phyloP scores from a whole-genome alignment of 1,284 basidiomycete genomes.

The Ustilago curta region DNA sequence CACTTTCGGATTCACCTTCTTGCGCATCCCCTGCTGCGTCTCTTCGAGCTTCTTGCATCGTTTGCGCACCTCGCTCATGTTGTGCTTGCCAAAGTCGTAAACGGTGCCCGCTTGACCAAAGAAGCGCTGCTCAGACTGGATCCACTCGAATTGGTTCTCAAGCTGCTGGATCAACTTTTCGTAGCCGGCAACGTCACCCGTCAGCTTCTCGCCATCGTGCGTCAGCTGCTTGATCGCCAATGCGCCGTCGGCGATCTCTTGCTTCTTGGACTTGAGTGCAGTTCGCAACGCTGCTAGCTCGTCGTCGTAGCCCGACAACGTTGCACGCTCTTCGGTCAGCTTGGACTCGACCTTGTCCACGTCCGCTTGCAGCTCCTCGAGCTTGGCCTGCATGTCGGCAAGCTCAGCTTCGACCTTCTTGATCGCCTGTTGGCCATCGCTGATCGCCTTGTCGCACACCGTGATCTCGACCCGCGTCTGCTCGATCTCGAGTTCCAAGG shows the following conservation, averaged over 20 bases:
- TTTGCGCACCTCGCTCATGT: slow-evolving; percentile 77
- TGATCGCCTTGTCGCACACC: slow-evolving; percentile 74
- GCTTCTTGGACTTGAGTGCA: slow-evolving; percentile 84
- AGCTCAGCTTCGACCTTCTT: slow-evolving; percentile 78
- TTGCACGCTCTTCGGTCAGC: slow-evolving; percentile 84
- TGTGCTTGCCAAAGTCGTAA: slow-evolving; percentile 84
- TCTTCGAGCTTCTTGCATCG: slow-evolving; percentile 83
- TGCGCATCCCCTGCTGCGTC: slow-evolving; percentile 87
- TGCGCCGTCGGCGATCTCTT: slow-evolving; percentile 79
- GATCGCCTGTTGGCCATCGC: slow-evolving; percentile 76
- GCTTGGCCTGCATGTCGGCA: slow-evolving; percentile 74
- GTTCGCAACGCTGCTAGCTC: slow-evolving; percentile 85
- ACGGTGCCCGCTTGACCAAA: slow-evolving; percentile 86
- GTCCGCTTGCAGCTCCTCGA: slow-evolving; percentile 76
- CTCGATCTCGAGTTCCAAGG: slow-evolving; percentile 86
- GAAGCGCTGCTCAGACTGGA: slow-evolving; percentile 79
- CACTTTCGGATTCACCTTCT: slow-evolving; percentile 95
- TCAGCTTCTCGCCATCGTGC: slow-evolving; percentile 73
- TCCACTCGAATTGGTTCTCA: slow-evolving; percentile 90
- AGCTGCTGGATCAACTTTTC: slow-evolving; percentile 71
- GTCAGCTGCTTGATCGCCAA: slow-evolving; percentile 76
- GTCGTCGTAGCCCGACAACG: slow-evolving; percentile 85
- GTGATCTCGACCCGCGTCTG: slow-evolving; percentile 85
- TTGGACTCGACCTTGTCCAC: slow-evolving; percentile 78
- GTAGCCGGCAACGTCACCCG: slow-evolving; percentile 71